These are phyloP conservation scores for Tulasnella sp. DNA, from an alignment of 768 basidiomycete genomes.

Conservation along the genomic window DNA sequence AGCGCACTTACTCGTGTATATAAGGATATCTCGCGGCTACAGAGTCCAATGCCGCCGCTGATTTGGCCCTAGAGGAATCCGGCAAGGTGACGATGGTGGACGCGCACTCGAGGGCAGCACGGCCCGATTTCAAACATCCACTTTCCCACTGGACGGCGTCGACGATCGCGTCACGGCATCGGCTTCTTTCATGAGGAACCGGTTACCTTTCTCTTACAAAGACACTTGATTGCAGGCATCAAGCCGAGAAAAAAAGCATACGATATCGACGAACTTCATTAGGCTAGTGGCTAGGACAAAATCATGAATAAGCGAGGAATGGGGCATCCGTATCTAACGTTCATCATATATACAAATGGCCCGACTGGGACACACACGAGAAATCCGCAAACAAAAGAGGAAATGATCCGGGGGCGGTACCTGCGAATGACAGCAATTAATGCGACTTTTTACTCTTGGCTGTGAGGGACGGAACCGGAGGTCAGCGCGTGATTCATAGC, in stretches of 20 bases:
- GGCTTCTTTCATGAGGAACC: not conserved
- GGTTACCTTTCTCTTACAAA: no score
- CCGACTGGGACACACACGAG: not conserved
- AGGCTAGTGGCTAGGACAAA: not conserved
- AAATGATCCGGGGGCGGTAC: not conserved
- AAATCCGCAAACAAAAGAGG: not conserved
- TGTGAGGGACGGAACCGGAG: not conserved
- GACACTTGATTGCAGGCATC: no score
- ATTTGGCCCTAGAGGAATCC: not conserved
- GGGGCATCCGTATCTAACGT: not conserved
- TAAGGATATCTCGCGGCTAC: not conserved
- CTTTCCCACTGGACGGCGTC: not conserved
- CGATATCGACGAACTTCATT: not conserved
- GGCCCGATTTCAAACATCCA: conserved; percentile 4
- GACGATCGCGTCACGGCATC: not conserved
- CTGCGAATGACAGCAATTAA: not conserved
- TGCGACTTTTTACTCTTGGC: conserved; percentile 11
- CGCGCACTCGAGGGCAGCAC: not conserved
- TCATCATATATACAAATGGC: not conserved
- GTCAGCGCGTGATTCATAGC: not conserved
- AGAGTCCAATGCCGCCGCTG: not conserved
- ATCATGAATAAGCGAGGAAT: not conserved
- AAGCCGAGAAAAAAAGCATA: not conserved
- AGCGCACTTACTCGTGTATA: not conserved
- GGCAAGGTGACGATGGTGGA: not conserved